Evolutionary conservation across 306 rosid genomes (phyloP), one percentile per base, ranked within the genome.

Genomic region (Trifolium fragiferum): DNA sequence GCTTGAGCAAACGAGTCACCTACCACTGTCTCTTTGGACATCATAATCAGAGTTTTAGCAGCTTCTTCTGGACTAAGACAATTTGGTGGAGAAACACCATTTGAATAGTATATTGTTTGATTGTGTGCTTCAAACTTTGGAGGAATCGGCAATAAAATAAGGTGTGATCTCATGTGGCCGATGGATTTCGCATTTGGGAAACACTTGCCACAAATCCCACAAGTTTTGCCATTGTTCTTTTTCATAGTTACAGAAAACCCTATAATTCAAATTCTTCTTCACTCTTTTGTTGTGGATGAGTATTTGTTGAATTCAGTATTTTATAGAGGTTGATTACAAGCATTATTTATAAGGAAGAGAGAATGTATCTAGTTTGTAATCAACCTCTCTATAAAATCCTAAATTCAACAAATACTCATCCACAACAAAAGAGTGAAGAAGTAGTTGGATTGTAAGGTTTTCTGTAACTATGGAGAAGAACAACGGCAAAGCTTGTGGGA

Each of bases 101-200:
- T 47, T 47, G 33, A 32, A 47, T 72, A 8, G 1, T 23, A 46
- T 7, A 15, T 76, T 2, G n/a, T 53, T 7, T 65, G 78, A 47
- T 69, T 62, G 1, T 44, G 7, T 13, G 54, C 25, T 18, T 72
- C 37, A 8, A 65, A 67, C 35, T 83, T 82, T 2, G 82, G 79
- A 47, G 87, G 89, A 49, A 92, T 7, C 2, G 87, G 80, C 38
- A 76, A 74, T 53, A 44, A 85, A 53, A 68, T 79, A 1, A 84
- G 61, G 69, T 92, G 96, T 62, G 97, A 77, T 78, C 87, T 87
- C 93, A 90, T 84, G 83, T 92, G 98, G 6, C 98, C 92, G 70
- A 87, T 60, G 68, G 92, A 90, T 79, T 84, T 90, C 40, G 87
- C 93, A 47, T 43, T 83, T 3, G 86, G 11, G 72, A 83, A 90